These are phyloP conservation scores for Hypoxylon lienhwacheense DNA, from an alignment of 495 filamentous ascomycete species.

Conservation along the genomic window DNA sequence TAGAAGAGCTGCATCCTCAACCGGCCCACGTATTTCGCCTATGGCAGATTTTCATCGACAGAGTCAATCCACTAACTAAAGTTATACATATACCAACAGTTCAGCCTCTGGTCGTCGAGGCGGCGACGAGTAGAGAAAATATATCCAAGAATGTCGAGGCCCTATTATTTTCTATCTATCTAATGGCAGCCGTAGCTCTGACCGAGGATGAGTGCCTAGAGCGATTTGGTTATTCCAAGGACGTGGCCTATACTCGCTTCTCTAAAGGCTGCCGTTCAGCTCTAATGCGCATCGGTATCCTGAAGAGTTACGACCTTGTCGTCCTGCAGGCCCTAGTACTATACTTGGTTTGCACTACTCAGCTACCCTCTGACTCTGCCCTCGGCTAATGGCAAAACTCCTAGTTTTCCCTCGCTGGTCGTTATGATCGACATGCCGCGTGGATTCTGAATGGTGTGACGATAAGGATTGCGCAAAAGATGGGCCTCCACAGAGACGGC, in stretches of 20 bases:
- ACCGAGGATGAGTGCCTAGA: slow-evolving; percentile 53
- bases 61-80: slow-evolving; percentile 70
- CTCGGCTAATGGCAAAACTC: not conserved
- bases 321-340: slow-evolving; percentile 58
- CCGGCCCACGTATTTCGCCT: slow-evolving; percentile 67
- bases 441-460: slow-evolving; percentile 60
- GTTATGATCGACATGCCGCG: slow-evolving; percentile 53
- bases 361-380: not conserved
- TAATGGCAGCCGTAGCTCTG: slow-evolving; percentile 50
- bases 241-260: slow-evolving; percentile 44
- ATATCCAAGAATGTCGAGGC: slow-evolving; percentile 55
- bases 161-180: slow-evolving; percentile 57
- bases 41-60: slow-evolving; percentile 69
- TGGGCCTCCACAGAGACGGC: slow-evolving; percentile 74
- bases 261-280: slow-evolving; percentile 50
- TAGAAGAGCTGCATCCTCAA: slow-evolving; percentile 59
- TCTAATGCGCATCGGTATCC: slow-evolving; percentile 52
- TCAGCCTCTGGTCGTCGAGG: slow-evolving; percentile 54
- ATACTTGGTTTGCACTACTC: slow-evolving; percentile 51
- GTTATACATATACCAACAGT: slow-evolving; percentile 69
- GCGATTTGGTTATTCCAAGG: slow-evolving; percentile 50
- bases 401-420: slow-evolving; percentile 53
- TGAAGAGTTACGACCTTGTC: slow-evolving; percentile 55
- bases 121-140: slow-evolving; percentile 39
- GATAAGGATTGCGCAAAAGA: slow-evolving; percentile 69